Evolutionary conservation across 1,284 basidiomycete genomes (phyloP).

Genomic region (Jaminaea rosea): DNA sequence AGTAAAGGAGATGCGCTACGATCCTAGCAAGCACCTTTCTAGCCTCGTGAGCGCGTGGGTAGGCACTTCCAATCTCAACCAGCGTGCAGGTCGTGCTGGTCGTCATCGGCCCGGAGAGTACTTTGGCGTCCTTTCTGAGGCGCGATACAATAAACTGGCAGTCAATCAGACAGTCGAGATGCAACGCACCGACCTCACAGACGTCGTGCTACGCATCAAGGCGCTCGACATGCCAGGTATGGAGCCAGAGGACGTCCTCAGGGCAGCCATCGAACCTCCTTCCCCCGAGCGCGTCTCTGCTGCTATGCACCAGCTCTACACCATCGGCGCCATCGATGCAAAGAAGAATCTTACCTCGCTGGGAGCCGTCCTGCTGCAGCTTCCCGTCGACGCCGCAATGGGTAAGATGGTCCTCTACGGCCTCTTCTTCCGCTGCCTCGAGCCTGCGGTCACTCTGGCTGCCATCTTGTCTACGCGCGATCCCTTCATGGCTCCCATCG

Average conservation of each 20-base stretch:
- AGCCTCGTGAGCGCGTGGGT: constrained; percentile 83
- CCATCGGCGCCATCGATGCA: constrained; percentile 77
- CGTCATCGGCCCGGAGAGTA: constrained; percentile 86
- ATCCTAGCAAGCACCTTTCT: constrained; percentile 77
- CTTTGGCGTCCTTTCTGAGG: constrained; percentile 69
- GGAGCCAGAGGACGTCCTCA: constrained; percentile 77
- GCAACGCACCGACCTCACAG: constrained; percentile 58
- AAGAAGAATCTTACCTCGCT: constrained; percentile 73
- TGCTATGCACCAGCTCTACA: constrained; percentile 71
- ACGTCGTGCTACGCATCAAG: constrained; percentile 70
- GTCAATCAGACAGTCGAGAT: constrained; percentile 90
- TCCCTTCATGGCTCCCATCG: constrained; percentile 72
- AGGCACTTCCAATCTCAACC: constrained; percentile 83
- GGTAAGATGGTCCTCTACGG: constrained; percentile 83
- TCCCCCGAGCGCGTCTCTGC: constrained; percentile 65
- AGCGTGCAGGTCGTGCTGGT: constrained; percentile 86
- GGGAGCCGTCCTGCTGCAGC: constrained; percentile 75
- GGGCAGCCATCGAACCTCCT: constrained; percentile 82
- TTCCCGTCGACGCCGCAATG: constrained; percentile 82
- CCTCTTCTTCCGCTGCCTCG: constrained; percentile 85
- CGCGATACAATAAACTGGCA: constrained; percentile 59
- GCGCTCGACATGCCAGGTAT: constrained; percentile 85
- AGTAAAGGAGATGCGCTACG: constrained; percentile 87
- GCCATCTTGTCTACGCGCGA: constrained; percentile 82
- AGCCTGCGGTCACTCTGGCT: constrained; percentile 77